A percentile compares a stretch with the other conserved stretches of the same genome.
These are phyloP conservation scores for Neurospora sp. DNA, from an alignment of 495 filamentous ascomycete genomes.

Conservation along the genomic window DNA sequence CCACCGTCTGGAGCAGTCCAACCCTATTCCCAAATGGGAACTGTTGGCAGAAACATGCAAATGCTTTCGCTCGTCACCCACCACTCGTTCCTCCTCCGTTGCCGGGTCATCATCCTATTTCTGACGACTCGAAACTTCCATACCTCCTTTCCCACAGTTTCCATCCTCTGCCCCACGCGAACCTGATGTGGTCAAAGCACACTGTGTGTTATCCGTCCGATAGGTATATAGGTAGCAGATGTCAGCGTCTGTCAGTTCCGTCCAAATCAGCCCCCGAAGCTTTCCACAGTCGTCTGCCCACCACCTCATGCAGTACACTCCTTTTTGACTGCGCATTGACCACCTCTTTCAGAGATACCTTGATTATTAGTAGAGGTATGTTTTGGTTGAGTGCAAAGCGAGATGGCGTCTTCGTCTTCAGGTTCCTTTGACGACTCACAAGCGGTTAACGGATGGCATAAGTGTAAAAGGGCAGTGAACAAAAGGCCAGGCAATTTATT, in stretches of 20 bases:
- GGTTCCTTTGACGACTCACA: no score
- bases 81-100: background rate
- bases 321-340: background rate
- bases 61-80: background rate
- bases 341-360: no score
- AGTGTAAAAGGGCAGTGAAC: no score
- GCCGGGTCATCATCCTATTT: background rate
- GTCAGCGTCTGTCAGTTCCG: background rate
- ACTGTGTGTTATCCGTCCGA: background rate
- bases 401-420: no score
- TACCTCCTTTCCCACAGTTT: background rate
- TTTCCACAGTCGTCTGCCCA: background rate
- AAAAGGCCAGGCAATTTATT: no score
- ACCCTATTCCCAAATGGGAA: background rate
- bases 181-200: background rate
- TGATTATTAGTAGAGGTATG: no score
- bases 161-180: background rate
- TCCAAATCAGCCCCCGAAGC: background rate
- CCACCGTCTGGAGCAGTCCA: no score
- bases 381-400: no score
- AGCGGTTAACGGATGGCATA: no score
- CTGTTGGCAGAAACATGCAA: background rate
- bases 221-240: background rate
- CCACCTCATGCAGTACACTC: background rate
- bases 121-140: background rate